Conservation (phyloP, 2,329 filamentous ascomycete genomes). For the Fusarium penzigii region DNA sequence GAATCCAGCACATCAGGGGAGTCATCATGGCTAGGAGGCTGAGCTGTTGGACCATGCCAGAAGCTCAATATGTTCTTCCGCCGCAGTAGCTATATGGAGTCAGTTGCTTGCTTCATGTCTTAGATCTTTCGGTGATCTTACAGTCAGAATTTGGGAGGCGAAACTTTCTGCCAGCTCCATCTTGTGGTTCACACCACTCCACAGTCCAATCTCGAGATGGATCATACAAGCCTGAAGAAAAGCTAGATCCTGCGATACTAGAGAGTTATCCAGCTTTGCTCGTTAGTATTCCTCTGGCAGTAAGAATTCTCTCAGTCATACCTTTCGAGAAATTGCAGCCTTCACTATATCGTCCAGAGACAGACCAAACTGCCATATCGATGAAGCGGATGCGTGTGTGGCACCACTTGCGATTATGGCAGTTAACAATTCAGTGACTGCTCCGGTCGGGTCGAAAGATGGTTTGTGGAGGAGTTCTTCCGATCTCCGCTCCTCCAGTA, state of each 20-base stretch:
- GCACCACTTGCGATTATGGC: conserved; percentile 25
- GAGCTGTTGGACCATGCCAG: conserved; percentile 15
- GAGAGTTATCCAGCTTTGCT: conserved; percentile 15
- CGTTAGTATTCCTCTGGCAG: neutral
- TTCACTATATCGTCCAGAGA: conserved; percentile 21
- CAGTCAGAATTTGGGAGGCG: conserved; percentile 18
- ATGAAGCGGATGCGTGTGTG: conserved; percentile 16
- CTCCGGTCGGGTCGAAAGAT: conserved; percentile 16
- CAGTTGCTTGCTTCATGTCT: conserved; percentile 4
- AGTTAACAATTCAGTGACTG: conserved; percentile 20
- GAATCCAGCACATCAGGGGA: conserved; percentile 18
- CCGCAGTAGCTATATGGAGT: conserved; percentile 19
- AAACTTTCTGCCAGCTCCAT: conserved; percentile 22
- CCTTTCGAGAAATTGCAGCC: conserved; percentile 14
- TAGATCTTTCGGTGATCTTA: conserved; percentile 6
- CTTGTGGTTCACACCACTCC: conserved; percentile 25
- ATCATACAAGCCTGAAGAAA: conserved; percentile 25
- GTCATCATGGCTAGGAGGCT: conserved; percentile 15
- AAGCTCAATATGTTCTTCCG: conserved; percentile 21
- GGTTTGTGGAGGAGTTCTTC: conserved; percentile 23
- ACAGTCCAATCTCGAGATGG: conserved; percentile 25
- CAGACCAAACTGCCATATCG: conserved; percentile 28
- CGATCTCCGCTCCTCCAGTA: conserved; percentile 16
- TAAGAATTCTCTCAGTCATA: conserved; percentile 8
- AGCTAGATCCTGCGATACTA: conserved; percentile 16